Evolutionary conservation across 352 stramenopile species (phyloP).

Genomic region (Pythium angustatum): DNA sequence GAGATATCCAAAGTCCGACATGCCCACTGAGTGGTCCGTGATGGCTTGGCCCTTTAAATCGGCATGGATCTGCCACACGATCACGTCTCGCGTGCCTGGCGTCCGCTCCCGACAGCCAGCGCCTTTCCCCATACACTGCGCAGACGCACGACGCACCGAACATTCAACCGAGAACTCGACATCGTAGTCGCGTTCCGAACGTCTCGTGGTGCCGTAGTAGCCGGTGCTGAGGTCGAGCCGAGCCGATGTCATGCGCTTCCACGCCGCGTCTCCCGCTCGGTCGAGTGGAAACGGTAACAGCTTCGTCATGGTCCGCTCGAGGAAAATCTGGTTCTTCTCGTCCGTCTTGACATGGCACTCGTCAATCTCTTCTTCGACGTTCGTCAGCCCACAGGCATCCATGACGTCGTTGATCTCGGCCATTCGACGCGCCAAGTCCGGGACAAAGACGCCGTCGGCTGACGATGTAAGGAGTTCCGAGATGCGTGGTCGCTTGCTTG

Average conservation of each 20-base stretch:
- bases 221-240: conserved; percentile 5
- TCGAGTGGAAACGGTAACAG: background rate
- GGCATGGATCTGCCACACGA: conserved; percentile 10
- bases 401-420: background rate
- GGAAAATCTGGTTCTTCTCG: conserved; percentile 5
- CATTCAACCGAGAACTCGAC: background rate
- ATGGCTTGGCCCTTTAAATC: background rate
- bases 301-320: conserved; percentile 12
- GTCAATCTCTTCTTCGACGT: background rate
- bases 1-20: background rate
- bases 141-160: background rate
- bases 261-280: background rate
- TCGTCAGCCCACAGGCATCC: background rate
- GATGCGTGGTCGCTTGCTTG: background rate
- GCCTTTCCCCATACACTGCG: background rate
- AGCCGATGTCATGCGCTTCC: background rate
- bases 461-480: background rate
- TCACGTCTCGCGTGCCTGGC: background rate
- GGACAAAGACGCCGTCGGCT: background rate
- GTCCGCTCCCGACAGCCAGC: background rate
- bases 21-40: background rate
- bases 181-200: background rate
- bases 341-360: background rate
- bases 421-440: background rate
- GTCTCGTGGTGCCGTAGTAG: background rate